These are phyloP conservation scores for Castanospermum australe DNA, from an alignment of 306 rosid species.

Conservation along the genomic window DNA sequence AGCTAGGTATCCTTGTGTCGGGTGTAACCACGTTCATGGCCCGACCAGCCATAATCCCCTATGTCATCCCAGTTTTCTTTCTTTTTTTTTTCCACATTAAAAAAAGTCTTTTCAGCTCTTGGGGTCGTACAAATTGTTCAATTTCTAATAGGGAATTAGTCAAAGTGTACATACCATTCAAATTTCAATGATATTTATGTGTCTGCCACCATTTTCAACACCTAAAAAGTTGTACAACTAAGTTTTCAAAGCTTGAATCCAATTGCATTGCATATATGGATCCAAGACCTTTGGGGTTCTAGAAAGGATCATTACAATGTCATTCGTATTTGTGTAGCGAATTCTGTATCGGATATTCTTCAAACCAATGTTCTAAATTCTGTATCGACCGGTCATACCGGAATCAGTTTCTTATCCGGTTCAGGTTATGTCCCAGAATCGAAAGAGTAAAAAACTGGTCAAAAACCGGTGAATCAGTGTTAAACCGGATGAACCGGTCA, in stretches of 20 bases:
- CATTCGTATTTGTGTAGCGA: too few species aligned
- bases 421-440: too few species aligned
- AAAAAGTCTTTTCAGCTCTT: too few species aligned
- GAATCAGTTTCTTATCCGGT: too few species aligned
- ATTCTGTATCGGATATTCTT: too few species aligned
- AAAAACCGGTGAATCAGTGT: too few species aligned
- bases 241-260: neutral
- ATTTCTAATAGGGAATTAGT: neutral
- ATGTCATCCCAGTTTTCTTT: neutral
- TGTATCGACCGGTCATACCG: too few species aligned
- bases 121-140: neutral
- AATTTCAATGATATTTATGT: neutral
- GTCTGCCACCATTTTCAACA: neutral
- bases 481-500: too few species aligned
- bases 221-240: neutral
- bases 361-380: too few species aligned
- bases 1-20: neutral
- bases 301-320: too few species aligned
- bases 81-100: too few species aligned
- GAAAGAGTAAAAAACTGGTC: too few species aligned
- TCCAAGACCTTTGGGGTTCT: neutral
- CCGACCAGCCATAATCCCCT: constrained; percentile 17
- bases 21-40: neutral
- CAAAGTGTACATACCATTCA: neutral
- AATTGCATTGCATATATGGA: neutral